phyloP scores from a whole-genome alignment of 106 monocot species.

The Allium fistulosum region DNA sequence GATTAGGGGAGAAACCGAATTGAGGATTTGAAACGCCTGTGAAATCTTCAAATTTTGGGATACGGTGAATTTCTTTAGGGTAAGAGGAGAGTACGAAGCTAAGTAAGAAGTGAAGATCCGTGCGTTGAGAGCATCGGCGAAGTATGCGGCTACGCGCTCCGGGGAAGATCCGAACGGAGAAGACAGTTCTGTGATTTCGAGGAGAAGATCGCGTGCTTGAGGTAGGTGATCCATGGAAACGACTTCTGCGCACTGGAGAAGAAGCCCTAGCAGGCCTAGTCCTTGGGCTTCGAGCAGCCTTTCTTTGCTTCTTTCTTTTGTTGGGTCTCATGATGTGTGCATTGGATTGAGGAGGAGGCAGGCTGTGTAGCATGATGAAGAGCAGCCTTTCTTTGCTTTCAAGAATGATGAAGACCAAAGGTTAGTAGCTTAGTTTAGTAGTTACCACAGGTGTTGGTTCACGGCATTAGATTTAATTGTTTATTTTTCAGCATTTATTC shows the following conservation, averaged over 20 bases:
- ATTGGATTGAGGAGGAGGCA: constrained; percentile 19
- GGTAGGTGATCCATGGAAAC: constrained; percentile 29
- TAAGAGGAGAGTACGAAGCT: constrained; percentile 25
- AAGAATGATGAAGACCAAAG: no score
- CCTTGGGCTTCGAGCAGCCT: constrained; percentile 23
- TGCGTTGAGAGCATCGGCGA: constrained; percentile 49
- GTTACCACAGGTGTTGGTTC: not conserved
- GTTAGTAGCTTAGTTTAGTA: not conserved
- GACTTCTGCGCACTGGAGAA: constrained; percentile 50
- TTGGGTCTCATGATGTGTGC: not conserved
- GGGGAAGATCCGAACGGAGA: constrained; percentile 55
- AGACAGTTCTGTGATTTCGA: constrained; percentile 36
- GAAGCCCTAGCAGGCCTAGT: constrained; percentile 41
- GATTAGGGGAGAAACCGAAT: constrained; percentile 14
- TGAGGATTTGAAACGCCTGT: constrained; percentile 18
- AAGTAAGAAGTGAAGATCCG: constrained; percentile 40
- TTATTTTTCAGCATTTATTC: not conserved
- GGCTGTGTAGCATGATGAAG: constrained; percentile 32
- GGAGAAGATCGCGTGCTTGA: constrained; percentile 29
- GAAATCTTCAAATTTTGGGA: constrained; percentile 24
- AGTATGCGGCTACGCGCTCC: constrained; percentile 63
- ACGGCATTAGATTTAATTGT: not conserved
- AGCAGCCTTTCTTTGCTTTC: not conserved
- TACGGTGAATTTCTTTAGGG: constrained; percentile 13
- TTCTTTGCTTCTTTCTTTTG: not conserved